phyloP scores from a whole-genome alignment of 805 yeast species.

The Candida montana region DNA sequence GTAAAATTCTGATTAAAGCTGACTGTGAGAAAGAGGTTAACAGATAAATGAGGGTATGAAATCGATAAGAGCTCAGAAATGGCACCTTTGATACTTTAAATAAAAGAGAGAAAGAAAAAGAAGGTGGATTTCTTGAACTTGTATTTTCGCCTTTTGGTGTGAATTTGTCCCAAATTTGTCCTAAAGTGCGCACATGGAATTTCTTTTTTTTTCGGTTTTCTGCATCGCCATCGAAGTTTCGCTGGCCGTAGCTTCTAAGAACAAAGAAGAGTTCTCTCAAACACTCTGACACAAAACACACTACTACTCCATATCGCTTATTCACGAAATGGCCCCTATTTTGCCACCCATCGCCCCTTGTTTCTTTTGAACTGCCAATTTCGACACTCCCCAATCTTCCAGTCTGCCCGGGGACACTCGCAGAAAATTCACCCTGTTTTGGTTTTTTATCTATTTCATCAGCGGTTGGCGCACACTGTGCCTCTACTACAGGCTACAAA shows the following conservation, averaged over 20 bases:
- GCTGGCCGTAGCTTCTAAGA: no score
- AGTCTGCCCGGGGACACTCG: not conserved
- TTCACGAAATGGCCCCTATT: no score
- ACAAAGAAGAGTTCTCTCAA: no score
- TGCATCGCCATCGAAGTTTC: no score
- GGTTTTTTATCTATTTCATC: constrained; percentile 20
- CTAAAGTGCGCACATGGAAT: not conserved
- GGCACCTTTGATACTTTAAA: not conserved
- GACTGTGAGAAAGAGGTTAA: not conserved
- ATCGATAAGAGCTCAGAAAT: not conserved
- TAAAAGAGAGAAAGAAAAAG: not conserved
- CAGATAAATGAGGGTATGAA: not conserved
- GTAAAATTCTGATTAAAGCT: not conserved
- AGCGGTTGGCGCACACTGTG: constrained; percentile 18
- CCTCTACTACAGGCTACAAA: not conserved
- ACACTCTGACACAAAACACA: no score
- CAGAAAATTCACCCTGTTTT: not conserved
- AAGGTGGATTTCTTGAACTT: not conserved
- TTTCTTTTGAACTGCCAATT: not conserved
- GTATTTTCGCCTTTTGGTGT: not conserved
- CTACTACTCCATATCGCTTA: no score
- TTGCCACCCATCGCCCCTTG: no score
- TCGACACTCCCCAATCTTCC: not conserved
- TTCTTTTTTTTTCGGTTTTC: not conserved
- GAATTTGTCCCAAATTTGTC: not conserved